Percentiles rank a stretch among this genome's conserved stretches.
Conservation (phyloP, 345 rosid species). For the Luvunga scandens region DNA sequence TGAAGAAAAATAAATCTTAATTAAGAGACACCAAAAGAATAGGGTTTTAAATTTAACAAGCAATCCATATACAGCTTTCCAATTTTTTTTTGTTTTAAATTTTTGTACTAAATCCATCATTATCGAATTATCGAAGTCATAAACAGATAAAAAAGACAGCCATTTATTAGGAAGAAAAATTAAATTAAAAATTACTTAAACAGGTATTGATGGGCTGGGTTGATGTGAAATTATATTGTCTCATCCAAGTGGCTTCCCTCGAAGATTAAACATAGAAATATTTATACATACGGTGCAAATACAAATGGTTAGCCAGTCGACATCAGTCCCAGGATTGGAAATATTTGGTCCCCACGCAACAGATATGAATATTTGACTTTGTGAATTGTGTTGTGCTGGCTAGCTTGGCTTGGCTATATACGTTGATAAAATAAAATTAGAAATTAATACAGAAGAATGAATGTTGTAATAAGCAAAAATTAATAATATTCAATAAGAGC, state of each 20-base stretch:
- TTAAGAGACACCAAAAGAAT: too few relatives aligned
- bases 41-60: too few relatives aligned
- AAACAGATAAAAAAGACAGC: not conserved
- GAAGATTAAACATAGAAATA: not conserved
- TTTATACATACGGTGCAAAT: not conserved
- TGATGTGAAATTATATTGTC: not conserved
- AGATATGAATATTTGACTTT: not conserved
- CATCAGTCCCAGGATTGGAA: not conserved
- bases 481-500: not conserved
- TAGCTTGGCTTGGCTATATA: not conserved
- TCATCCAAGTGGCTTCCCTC: not conserved
- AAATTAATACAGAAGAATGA: not conserved
- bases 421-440: not conserved
- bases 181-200: not conserved
- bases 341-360: not conserved
- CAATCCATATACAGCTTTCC: too few relatives aligned
- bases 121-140: not conserved
- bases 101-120: not conserved
- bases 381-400: not conserved
- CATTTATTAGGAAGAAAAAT: not conserved
- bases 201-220: not conserved
- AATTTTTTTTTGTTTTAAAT: too few relatives aligned
- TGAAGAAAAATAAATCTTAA: too few relatives aligned
- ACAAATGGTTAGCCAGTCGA: constrained; percentile 1
- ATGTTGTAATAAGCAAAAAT: too few relatives aligned